Conservation (phyloP, 1,284 basidiomycete genomes). For the Puccinia coronata region DNA sequence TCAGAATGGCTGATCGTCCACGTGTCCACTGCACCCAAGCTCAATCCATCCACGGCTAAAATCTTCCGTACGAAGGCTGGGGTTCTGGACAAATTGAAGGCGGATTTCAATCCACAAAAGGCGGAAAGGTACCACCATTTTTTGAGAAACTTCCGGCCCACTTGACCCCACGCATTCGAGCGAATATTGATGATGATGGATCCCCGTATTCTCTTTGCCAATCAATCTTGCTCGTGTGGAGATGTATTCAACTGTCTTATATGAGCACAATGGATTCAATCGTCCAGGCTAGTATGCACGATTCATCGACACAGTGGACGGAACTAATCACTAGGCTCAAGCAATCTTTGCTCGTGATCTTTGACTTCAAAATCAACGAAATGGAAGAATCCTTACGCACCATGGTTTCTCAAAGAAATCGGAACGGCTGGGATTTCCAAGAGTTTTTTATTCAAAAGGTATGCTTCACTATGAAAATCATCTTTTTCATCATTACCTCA, state of each 20-base stretch:
- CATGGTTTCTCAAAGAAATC: conserved; percentile 78
- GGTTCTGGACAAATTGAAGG: conserved; percentile 83
- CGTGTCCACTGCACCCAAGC: conserved; percentile 63
- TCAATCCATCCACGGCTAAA: conserved; percentile 61
- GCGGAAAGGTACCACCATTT: conserved; percentile 69
- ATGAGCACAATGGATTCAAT: conserved; percentile 54
- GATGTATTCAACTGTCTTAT: conserved; percentile 73
- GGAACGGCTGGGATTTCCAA: conserved; percentile 96
- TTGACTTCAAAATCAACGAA: conserved; percentile 74
- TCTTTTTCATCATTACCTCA: neutral
- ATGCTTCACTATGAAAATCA: neutral
- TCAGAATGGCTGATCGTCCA: conserved; percentile 89
- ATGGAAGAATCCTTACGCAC: conserved; percentile 84
- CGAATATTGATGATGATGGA: conserved; percentile 35
- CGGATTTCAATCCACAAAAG: conserved; percentile 89
- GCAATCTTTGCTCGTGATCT: conserved; percentile 77
- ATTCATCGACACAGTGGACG: conserved; percentile 76
- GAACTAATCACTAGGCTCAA: conserved; percentile 86
- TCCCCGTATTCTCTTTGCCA: conserved; percentile 52
- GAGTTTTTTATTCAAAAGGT: conserved; percentile 94
- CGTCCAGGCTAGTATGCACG: conserved; percentile 67
- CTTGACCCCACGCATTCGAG: neutral
- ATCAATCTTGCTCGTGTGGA: conserved; percentile 58
- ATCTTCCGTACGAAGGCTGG: conserved; percentile 79
- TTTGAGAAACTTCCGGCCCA: neutral